A percentile compares a stretch with the other conserved stretches of the same genome.
These are phyloP conservation scores for Apostasia ramifera DNA, from an alignment of 106 monocot genomes.

Conservation along the genomic window DNA sequence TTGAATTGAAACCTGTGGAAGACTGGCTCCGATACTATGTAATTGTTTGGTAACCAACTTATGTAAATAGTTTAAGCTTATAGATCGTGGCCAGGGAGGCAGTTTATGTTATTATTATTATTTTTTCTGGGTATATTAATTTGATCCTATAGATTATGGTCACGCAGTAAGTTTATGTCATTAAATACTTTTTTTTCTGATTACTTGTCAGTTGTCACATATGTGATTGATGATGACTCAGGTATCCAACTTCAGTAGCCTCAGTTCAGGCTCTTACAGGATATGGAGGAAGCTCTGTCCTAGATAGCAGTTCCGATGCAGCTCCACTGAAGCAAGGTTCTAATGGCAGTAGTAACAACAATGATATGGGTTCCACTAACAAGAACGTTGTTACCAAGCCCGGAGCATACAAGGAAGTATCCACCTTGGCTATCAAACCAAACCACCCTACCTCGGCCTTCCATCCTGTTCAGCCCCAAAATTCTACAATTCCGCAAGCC, in stretches of 20 bases:
- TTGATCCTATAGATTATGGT: no score
- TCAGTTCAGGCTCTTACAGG: slow-evolving; percentile 44
- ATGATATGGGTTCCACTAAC: slow-evolving; percentile 67
- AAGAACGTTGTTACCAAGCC: slow-evolving; percentile 34
- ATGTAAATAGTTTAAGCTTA: no score
- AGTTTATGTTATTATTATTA: no score
- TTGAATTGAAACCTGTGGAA: no score
- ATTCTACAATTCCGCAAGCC: slow-evolving; percentile 14
- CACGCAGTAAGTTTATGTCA: no score
- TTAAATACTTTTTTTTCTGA: no score
- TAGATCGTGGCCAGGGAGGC: no score
- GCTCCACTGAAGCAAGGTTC: slow-evolving; percentile 49
- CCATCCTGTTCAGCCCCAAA: slow-evolving; percentile 30
- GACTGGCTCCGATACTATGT: no score
- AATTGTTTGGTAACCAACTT: no score
- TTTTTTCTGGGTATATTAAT: no score
- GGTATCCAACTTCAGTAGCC: slow-evolving; percentile 63
- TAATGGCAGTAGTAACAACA: slow-evolving; percentile 57
- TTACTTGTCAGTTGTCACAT: no score
- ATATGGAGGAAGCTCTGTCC: slow-evolving; percentile 45
- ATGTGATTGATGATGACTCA: slow-evolving; percentile 7
- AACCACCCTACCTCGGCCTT: slow-evolving; percentile 41
- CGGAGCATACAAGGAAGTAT: slow-evolving; percentile 22
- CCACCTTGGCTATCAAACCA: slow-evolving; percentile 22
- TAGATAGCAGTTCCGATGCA: slow-evolving; percentile 47